A percentile compares a stretch with the other conserved stretches of the same genome.
These are phyloP conservation scores for Ramalina intermedia DNA, from an alignment of 495 filamentous ascomycete species.

Conservation along the genomic window DNA sequence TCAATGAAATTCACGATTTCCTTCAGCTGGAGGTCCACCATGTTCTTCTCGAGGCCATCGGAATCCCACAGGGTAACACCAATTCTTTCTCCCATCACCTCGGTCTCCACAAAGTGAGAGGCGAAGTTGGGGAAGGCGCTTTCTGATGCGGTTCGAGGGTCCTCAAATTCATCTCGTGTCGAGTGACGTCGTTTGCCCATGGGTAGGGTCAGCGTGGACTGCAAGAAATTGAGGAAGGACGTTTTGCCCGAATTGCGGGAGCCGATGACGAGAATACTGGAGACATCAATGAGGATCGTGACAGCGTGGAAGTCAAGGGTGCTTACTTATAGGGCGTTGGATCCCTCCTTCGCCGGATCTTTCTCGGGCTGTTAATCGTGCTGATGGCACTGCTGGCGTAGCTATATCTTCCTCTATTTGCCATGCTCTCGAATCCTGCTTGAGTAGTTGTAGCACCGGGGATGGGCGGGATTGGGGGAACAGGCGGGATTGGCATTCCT, in stretches of 20 bases:
- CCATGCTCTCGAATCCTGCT: constrained; percentile 74
- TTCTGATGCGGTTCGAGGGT: constrained; percentile 22
- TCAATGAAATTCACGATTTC: constrained; percentile 86
- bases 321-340: constrained; percentile 96
- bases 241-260: constrained; percentile 85
- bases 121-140: constrained; percentile 54
- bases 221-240: constrained; percentile 91
- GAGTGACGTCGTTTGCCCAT: constrained; percentile 54
- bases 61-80: constrained; percentile 96
- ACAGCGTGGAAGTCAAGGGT: constrained; percentile 9
- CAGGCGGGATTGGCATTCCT: constrained; percentile 17
- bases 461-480: constrained; percentile 33
- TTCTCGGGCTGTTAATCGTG: constrained; percentile 85
- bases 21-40: constrained; percentile 85
- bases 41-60: constrained; percentile 78
- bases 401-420: constrained; percentile 89
- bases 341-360: constrained; percentile 87
- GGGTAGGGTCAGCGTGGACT: constrained; percentile 65
- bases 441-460: constrained; percentile 20
- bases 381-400: constrained; percentile 88
- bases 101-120: constrained; percentile 82
- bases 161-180: constrained; percentile 34
- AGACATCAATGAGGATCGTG: constrained; percentile 3
- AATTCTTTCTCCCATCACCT: constrained; percentile 83
- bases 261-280: constrained; percentile 83